Conservation (phyloP, 2,329 filamentous ascomycete genomes). For the Fusarium praegraminearum region DNA sequence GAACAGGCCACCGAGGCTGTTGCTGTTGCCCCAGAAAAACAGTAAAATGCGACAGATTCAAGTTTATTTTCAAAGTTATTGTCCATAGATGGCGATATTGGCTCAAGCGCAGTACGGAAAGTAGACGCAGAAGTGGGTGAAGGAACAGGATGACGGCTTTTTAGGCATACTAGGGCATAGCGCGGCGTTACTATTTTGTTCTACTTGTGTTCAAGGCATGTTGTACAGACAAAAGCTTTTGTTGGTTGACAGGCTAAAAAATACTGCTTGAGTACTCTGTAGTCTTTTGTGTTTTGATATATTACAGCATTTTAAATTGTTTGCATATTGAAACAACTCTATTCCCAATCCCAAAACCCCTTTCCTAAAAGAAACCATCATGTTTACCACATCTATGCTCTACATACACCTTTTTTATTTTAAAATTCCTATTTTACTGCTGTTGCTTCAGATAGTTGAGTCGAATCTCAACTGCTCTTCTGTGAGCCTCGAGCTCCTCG, state of each 20-base stretch:
- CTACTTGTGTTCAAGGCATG: constrained; percentile 39
- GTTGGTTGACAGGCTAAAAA: constrained; percentile 34
- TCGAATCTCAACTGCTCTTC: constrained; percentile 87
- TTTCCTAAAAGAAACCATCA: constrained; percentile 24
- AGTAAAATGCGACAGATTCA: constrained; percentile 36
- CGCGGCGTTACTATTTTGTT: constrained; percentile 50
- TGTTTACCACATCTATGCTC: constrained; percentile 6
- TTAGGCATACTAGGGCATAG: constrained; percentile 49
- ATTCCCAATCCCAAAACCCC: constrained; percentile 21
- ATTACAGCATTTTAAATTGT: neutral
- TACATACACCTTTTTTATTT: constrained; percentile 29
- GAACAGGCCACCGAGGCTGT: constrained; percentile 37
- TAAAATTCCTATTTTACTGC: constrained; percentile 39
- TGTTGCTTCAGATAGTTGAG: constrained; percentile 65
- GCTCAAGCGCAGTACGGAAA: neutral
- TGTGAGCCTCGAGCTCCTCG: constrained; percentile 94
- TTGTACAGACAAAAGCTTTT: constrained; percentile 40
- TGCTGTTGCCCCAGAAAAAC: constrained; percentile 22
- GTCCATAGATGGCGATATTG: constrained; percentile 14
- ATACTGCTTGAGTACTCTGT: constrained; percentile 26
- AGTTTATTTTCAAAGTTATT: constrained; percentile 4
- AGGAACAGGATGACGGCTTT: constrained; percentile 3
- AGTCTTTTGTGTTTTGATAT: constrained; percentile 7
- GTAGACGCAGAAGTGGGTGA: constrained; percentile 1
- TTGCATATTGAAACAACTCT: constrained; percentile 19